phyloP scores from a whole-genome alignment of 352 stramenopile genomes.

The Peronospora destructor region DNA sequence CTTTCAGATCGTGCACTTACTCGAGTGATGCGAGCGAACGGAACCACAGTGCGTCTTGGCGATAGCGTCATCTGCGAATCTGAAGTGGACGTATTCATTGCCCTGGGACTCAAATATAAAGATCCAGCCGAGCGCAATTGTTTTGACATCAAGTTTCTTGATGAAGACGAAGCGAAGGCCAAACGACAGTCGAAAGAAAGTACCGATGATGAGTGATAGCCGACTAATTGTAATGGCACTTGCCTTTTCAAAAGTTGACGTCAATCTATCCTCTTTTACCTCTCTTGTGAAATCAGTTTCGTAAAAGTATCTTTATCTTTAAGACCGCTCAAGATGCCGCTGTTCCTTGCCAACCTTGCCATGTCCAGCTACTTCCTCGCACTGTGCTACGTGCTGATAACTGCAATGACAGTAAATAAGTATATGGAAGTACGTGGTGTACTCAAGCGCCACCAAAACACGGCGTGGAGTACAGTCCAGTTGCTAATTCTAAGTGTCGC shows the following conservation, averaged over 20 bases:
- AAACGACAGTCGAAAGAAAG: slow-evolving; percentile 26
- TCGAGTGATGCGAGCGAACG: slow-evolving; percentile 48
- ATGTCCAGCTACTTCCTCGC: slow-evolving; percentile 86
- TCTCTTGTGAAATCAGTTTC: slow-evolving; percentile 1
- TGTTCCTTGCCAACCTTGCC: slow-evolving; percentile 84
- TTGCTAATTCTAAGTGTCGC: slow-evolving; percentile 75
- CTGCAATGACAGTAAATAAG: slow-evolving; percentile 72
- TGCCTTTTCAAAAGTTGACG: background rate
- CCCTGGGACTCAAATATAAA: slow-evolving; percentile 80
- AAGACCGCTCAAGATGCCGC: slow-evolving; percentile 41
- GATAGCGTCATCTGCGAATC: slow-evolving; percentile 70
- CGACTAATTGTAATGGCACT: background rate
- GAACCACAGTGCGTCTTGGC: slow-evolving; percentile 50
- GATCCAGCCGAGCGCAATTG: slow-evolving; percentile 68
- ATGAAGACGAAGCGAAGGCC: slow-evolving; percentile 60
- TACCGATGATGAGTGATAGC: slow-evolving; percentile 2
- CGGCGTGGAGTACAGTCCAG: slow-evolving; percentile 76
- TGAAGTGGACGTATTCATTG: slow-evolving; percentile 83
- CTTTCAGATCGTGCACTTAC: slow-evolving; percentile 66
- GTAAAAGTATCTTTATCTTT: slow-evolving; percentile 13
- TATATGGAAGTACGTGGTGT: slow-evolving; percentile 64
- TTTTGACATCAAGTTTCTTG: slow-evolving; percentile 76
- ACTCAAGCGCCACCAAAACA: slow-evolving; percentile 56
- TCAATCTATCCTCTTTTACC: background rate
- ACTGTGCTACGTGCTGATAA: slow-evolving; percentile 81